phyloP scores from a whole-genome alignment of 2,329 filamentous ascomycete species.

The Penicillium thymicola region DNA sequence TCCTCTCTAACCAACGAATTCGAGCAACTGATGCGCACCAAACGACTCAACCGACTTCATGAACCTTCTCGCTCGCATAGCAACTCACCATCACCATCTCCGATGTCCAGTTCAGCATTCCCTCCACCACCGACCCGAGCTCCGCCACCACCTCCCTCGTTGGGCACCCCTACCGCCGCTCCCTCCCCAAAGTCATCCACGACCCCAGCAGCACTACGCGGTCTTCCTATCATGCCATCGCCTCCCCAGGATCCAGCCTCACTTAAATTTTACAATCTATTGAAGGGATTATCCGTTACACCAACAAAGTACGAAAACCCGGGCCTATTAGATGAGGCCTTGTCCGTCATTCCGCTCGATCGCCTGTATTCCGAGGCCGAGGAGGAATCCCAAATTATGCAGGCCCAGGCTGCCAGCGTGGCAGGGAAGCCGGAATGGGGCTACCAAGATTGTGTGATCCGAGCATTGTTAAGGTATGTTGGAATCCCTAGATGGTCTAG shows the following conservation, averaged over 20 bases:
- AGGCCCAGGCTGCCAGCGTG: constrained; percentile 84
- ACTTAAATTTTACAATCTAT: constrained; percentile 74
- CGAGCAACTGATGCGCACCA: constrained; percentile 79
- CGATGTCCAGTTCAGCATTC: constrained; percentile 28
- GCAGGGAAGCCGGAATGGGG: constrained; percentile 87
- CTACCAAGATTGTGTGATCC: constrained; percentile 94
- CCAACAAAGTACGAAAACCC: constrained; percentile 96
- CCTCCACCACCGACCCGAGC: constrained; percentile 36
- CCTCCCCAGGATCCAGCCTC: constrained; percentile 70
- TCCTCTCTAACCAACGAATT: constrained; percentile 78
- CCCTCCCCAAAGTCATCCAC: constrained; percentile 35
- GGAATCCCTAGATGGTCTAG: constrained; percentile 9
- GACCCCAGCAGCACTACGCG: constrained; percentile 42
- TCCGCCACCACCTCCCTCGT: constrained; percentile 35
- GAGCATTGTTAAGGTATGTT: constrained; percentile 74
- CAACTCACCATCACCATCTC: constrained; percentile 56
- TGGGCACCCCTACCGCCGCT: constrained; percentile 38
- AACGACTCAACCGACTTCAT: constrained; percentile 79
- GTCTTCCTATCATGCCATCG: constrained; percentile 68
- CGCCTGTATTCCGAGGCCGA: constrained; percentile 91
- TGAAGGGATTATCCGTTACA: constrained; percentile 80
- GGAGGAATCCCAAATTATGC: constrained; percentile 83
- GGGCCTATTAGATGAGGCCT: constrained; percentile 84
- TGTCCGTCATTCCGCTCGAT: constrained; percentile 81
- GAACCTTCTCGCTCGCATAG: constrained; percentile 58